Evolutionary conservation across 2,329 filamentous ascomycete genomes (phyloP).

Genomic region (Paecilomyces dactylethromorphus): DNA sequence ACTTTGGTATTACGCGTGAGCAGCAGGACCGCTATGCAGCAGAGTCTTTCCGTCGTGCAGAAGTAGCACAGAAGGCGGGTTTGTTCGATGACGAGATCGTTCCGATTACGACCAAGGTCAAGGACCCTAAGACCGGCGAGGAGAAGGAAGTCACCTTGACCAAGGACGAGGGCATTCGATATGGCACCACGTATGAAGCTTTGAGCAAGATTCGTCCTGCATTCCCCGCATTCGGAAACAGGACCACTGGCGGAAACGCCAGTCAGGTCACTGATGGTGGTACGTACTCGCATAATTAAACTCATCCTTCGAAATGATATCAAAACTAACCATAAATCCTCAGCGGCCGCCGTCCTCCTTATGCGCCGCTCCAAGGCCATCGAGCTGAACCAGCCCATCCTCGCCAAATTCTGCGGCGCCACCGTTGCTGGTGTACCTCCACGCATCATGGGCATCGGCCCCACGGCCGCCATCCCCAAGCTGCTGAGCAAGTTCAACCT

Average conservation of each 20-base stretch:
- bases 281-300: conserved; percentile 27
- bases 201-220: conserved; percentile 81
- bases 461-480: conserved; percentile 63
- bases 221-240: conserved; percentile 82
- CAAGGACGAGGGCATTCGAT: conserved; percentile 83
- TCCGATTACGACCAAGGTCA: conserved; percentile 74
- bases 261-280: conserved; percentile 91
- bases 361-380: conserved; percentile 92
- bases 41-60: conserved; percentile 81
- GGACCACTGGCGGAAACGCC: conserved; percentile 86
- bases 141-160: conserved; percentile 70
- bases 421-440: conserved; percentile 86
- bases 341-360: conserved; percentile 70
- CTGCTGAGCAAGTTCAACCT: conserved; percentile 75
- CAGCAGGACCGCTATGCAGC: conserved; percentile 79
- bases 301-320: not conserved
- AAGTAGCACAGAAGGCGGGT: conserved; percentile 82
- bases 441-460: conserved; percentile 86
- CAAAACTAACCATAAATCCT: not conserved
- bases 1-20: conserved; percentile 78
- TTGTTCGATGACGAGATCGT: conserved; percentile 92
- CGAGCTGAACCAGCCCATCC: conserved; percentile 79
- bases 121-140: conserved; percentile 76
- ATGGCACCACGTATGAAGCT: conserved; percentile 77
- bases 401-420: conserved; percentile 90